A percentile compares a stretch with the other conserved stretches of the same genome.
Evolutionary conservation across 768 basidiomycete species (phyloP).

Genomic region (Lentinula edodes): DNA sequence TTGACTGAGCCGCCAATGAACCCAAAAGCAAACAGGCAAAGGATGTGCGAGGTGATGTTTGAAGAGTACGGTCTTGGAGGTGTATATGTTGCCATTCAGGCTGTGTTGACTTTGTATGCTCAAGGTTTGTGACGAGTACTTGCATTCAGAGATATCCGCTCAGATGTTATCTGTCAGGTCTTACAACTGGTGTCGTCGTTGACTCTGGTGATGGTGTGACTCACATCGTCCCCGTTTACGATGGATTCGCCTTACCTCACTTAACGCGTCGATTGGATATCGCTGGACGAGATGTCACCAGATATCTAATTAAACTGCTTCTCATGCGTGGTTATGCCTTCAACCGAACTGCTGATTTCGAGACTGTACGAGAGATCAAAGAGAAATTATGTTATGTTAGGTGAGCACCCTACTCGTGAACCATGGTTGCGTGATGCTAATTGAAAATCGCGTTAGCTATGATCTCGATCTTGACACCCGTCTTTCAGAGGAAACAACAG

Average conservation of each 20-base stretch:
- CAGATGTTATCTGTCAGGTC: slow-evolving; percentile 44
- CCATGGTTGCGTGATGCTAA: not conserved
- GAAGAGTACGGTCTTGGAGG: slow-evolving; percentile 96
- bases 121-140: slow-evolving; percentile 61
- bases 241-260: slow-evolving; percentile 94
- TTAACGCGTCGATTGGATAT: slow-evolving; percentile 93
- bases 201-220: slow-evolving; percentile 99
- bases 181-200: slow-evolving; percentile 97
- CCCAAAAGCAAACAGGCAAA: slow-evolving; percentile 85
- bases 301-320: slow-evolving; percentile 98
- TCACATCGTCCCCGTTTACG: slow-evolving; percentile 98
- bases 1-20: slow-evolving; percentile 99
- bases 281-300: slow-evolving; percentile 96
- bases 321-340: slow-evolving; percentile 99
- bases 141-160: not conserved
- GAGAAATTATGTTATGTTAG: slow-evolving; percentile 98
- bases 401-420: slow-evolving; percentile 32
- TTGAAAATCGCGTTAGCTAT: slow-evolving; percentile 48
- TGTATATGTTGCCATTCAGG: slow-evolving; percentile 97
- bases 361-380: slow-evolving; percentile 98
- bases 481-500: slow-evolving; percentile 93
- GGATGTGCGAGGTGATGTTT: slow-evolving; percentile 99
- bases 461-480: slow-evolving; percentile 95
- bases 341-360: slow-evolving; percentile 98
- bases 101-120: slow-evolving; percentile 95